A percentile compares a stretch with the other conserved stretches of the same genome.
Evolutionary conservation across 2,329 filamentous ascomycete species (phyloP).

Genomic region (Talaromyces sp.): DNA sequence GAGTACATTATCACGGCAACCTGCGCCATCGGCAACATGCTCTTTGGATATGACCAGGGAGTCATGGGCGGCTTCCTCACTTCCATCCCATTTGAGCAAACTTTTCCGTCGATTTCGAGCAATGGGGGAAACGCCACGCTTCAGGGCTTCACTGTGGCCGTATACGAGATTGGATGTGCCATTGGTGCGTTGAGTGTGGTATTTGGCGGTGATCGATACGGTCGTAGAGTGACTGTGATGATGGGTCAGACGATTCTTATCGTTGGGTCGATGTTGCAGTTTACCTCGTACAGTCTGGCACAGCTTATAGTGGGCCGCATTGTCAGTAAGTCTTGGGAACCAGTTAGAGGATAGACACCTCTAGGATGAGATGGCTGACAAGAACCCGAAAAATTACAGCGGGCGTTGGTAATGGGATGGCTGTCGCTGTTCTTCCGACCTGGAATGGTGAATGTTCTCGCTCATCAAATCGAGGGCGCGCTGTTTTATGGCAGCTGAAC

Average conservation of each 20-base stretch:
- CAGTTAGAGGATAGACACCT: too few relatives aligned
- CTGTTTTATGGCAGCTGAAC: not conserved
- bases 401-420: constrained; percentile 38
- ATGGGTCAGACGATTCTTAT: constrained; percentile 45
- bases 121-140: constrained; percentile 1
- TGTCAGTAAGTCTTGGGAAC: constrained; percentile 19
- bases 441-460: constrained; percentile 20
- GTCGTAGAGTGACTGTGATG: not conserved
- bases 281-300: constrained; percentile 43
- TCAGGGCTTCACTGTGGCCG: constrained; percentile 2
- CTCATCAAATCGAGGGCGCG: constrained; percentile 13
- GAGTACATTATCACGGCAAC: constrained; percentile 2
- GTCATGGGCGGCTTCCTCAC: constrained; percentile 6
- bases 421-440: constrained; percentile 17
- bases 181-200: constrained; percentile 4
- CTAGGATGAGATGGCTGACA: too few relatives aligned
- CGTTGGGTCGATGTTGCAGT: constrained; percentile 56
- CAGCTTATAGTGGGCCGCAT: constrained; percentile 55
- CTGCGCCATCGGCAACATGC: not conserved
- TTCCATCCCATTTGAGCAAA: constrained; percentile 1
- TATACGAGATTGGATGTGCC: constrained; percentile 6
- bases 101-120: not conserved
- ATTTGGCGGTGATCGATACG: constrained; percentile 1
- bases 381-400: constrained; percentile 21
- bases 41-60: constrained; percentile 6